Base-by-base conservation (phyloP, 2,329 filamentous ascomycete genomes). In the Cladobotryum mycophilum region DNA sequence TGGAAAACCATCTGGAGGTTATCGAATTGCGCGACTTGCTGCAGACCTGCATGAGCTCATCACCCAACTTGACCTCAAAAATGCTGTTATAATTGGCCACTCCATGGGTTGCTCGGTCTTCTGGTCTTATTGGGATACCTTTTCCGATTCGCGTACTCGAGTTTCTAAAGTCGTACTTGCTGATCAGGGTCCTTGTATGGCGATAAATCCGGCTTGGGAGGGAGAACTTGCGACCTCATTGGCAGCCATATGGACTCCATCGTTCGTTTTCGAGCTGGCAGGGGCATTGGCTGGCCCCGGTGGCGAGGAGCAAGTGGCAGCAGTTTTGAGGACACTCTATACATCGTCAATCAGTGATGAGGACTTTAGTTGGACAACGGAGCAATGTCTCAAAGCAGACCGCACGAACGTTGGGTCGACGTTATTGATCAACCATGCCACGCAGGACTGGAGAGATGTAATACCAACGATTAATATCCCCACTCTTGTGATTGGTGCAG, bases 81-180 rank as follows among this genome's bases (percentile, higher is more conserved):
- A 62, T n/a, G 57, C 62, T 12, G 58, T 58, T 51, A 53, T 70
- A 11, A 54, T 68, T 45, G 66, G 60, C 1, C 67, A 70, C 53
- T 68, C 65, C 0, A 69, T 69, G 60, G 67, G 67, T 11, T 59
- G 56, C n/a, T 59, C 59, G 1, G 51, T 68, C 3, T 51, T 58
- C 2, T 68, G 64, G 64, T 62, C 64, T 1, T 61, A 61, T 49
- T 66, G 64, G 61, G 63, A 67, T 46, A 46, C 62, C 33, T 67
- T 60, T 47, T 47, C 60, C 7, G 55, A 60, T 17, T 49, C 55
- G 34, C 61, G 53, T 33, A 35, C 44, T 15, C 57, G 61, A 13
- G 42, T 67, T 36, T 15, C 37, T 14, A 59, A 58, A 25, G 49
- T 69, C 14, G 63, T 66, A 40, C 45, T 67, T 18, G 59, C 62